Percentiles rank a stretch among this genome's conserved stretches.
Evolutionary conservation across 2,329 filamentous ascomycete genomes (phyloP).

Genomic region (Metarhizium guizhouense): DNA sequence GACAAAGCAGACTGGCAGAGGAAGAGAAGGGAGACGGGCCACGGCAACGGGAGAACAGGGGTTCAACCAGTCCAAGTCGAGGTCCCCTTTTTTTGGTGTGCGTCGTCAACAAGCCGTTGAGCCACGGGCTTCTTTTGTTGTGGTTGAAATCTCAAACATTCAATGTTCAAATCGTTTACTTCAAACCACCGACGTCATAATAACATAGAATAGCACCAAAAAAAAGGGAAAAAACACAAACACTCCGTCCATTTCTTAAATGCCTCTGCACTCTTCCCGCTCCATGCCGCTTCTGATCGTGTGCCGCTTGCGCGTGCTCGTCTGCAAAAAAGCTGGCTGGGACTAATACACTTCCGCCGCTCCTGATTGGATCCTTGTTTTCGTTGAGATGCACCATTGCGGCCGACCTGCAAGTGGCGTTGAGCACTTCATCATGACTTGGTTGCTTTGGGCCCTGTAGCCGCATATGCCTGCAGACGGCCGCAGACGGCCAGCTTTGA

Average conservation of each 20-base stretch:
- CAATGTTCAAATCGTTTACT: too few relatives aligned
- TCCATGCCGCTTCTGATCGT: neutral
- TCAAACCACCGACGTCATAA: too few relatives aligned
- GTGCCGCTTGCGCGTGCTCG: slow-evolving; percentile 2
- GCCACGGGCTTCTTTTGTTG: too few relatives aligned
- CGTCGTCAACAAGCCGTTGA: too few relatives aligned
- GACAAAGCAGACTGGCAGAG: neutral
- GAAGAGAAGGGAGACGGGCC: too few relatives aligned
- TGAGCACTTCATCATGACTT: neutral
- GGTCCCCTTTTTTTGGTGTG: too few relatives aligned
- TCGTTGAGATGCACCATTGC: neutral
- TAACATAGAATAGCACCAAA: too few relatives aligned
- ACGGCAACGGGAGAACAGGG: neutral
- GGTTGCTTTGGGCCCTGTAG: too few relatives aligned
- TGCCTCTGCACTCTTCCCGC: neutral
- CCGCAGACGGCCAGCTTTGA: too few relatives aligned
- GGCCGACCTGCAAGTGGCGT: neutral
- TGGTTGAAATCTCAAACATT: too few relatives aligned
- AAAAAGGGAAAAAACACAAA: neutral
- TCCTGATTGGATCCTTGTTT: neutral
- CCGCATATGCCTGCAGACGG: too few relatives aligned
- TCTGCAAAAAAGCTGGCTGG: neutral
- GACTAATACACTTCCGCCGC: neutral
- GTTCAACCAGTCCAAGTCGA: too few relatives aligned
- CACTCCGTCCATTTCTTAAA: neutral